Base-by-base conservation (phyloP, 73 alveolate species). In the Breviolum minutum region DNA sequence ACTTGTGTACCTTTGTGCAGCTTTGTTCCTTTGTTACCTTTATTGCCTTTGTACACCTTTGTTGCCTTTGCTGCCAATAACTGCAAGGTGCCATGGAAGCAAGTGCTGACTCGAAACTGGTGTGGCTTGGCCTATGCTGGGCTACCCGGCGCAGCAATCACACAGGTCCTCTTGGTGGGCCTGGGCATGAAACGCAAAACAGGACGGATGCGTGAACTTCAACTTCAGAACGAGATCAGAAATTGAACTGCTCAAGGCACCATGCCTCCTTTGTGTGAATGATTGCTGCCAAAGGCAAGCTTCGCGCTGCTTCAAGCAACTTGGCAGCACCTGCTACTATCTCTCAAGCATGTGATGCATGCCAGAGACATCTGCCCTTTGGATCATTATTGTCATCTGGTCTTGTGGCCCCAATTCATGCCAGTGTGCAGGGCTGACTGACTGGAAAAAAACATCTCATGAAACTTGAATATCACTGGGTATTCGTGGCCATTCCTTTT, bases 191-290 rank as follows among this genome's bases (percentile, higher is more conserved):
- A 73, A 19, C 73, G 32, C 54, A 1, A 73, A 73, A 73, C 54
- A 27, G 8, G 12, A 74, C 84, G 54, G 27, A 10, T 74, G 84
- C 22, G 84, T 24, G 14, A 12, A 13, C 54, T 14, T 74, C 27
- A 26, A 24, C 2, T 69, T 6, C 1, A 24, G 79, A 24, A 69
- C 26, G 79, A 19, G 79, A 24, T 69, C 79, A 69, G 79, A 19
- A 19, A 1, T 69, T 69, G 19, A 69, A 69, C 54, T 40, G 54
- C 54, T 40, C 54, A 40, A 40, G 81, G 81, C 30, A 30, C 81
- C 63, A 6, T 70, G 62, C 96, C 96, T 90, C 96, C 63, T 90
- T 90, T 17, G 96, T 90, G 80, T 90, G 96, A 63, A 90, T 70
- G 71, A 90, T 77, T 2, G 88, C 88, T 26, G 83, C 62, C 30